Percentiles rank a stretch among this genome's conserved stretches.
Evolutionary conservation across 2,329 filamentous ascomycete genomes (phyloP).

Genomic region (Colletotrichum truncatum): DNA sequence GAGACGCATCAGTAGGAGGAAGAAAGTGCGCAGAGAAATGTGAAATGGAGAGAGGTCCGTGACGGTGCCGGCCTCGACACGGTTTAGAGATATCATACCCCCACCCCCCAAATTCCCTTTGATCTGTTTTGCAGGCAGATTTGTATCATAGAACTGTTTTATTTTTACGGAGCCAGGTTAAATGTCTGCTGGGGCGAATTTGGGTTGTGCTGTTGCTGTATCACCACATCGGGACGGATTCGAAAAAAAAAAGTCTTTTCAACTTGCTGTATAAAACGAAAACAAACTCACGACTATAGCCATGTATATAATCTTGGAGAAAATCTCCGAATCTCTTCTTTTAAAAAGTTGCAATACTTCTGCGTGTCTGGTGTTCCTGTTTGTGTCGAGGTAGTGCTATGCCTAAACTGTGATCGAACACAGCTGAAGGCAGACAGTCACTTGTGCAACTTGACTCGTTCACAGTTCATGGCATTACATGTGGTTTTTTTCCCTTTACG

Average conservation of each 20-base stretch:
- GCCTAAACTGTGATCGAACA: not conserved
- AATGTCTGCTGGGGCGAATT: constrained; percentile 5
- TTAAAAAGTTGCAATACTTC: too few species aligned
- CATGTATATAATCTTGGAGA: constrained; percentile 23
- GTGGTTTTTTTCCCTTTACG: too few species aligned
- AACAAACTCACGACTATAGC: constrained; percentile 1
- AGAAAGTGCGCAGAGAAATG: not conserved
- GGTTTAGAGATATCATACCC: constrained; percentile 9
- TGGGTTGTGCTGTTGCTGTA: constrained; percentile 1
- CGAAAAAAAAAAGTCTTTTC: not conserved
- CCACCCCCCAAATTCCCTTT: not conserved
- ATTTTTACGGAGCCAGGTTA: constrained; percentile 7
- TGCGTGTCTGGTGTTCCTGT: too few species aligned
- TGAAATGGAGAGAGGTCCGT: not conserved
- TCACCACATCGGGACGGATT: not conserved
- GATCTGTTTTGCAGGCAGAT: constrained; percentile 6
- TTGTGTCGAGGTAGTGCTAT: not conserved
- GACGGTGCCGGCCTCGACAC: not conserved
- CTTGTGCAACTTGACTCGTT: too few species aligned
- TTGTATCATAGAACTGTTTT: constrained; percentile 20
- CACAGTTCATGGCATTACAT: too few species aligned
- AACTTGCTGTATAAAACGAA: not conserved
- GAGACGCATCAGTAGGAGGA: not conserved
- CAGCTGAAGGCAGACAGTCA: too few species aligned
- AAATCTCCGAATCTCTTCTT: constrained; percentile 26